Evolutionary conservation across 306 rosid species (phyloP).

Genomic region (Quercus dentata): DNA sequence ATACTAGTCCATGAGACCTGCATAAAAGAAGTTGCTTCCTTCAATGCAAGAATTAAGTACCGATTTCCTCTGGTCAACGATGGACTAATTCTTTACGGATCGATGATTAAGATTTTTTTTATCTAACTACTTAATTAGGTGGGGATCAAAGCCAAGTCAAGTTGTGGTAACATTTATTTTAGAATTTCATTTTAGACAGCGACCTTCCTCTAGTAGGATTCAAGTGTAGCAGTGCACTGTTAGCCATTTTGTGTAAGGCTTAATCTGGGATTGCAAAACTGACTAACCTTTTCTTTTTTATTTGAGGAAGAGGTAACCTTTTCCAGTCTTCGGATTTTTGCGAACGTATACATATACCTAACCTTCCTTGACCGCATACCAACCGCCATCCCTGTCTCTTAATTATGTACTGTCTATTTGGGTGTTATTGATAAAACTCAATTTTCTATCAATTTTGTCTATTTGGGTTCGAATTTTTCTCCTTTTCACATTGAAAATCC

Average conservation of each 20-base stretch:
- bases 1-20: not conserved
- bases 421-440: no score
- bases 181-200: no score
- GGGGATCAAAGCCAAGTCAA: not conserved
- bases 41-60: not conserved
- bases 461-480: not conserved
- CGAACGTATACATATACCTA: not conserved
- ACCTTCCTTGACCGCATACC: slow-evolving; percentile 20
- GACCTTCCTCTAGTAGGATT: no score
- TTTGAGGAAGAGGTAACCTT: no score
- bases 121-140: not conserved
- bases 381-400: not conserved
- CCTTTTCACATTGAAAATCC: no score
- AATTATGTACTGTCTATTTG: no score
- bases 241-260: no score
- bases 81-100: not conserved
- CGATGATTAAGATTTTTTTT: not conserved
- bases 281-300: no score
- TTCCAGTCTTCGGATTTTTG: no score
- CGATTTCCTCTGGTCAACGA: not conserved
- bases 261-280: no score
- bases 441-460: not conserved
- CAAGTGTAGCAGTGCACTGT: no score
- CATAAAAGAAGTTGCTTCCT: not conserved
- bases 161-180: no score